These are phyloP conservation scores for Spathaspora girioi DNA, from an alignment of 805 yeast species.

Conservation along the genomic window DNA sequence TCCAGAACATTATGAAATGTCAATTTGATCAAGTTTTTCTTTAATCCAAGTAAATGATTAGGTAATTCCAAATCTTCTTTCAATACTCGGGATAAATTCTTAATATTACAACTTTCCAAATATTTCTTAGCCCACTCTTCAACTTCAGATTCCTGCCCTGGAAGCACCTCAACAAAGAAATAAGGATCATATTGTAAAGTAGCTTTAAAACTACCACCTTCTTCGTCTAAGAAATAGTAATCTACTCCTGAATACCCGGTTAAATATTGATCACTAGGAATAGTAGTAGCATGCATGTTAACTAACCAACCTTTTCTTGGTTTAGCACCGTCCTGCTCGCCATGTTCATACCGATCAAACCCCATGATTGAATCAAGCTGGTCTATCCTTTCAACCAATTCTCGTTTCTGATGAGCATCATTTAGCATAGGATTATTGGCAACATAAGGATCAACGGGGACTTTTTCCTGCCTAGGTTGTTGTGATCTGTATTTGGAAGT, in stretches of 20 bases:
- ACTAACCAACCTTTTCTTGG: conserved; percentile 82
- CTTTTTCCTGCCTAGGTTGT: conserved; percentile 8
- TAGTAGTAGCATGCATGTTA: conserved; percentile 86
- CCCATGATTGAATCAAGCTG: conserved; percentile 82
- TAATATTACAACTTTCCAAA: conserved; percentile 58
- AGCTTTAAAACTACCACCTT: conserved; percentile 92
- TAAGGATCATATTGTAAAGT: conserved; percentile 85
- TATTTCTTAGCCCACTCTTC: conserved; percentile 76
- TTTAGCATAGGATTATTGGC: conserved; percentile 34
- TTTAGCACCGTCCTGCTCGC: conserved; percentile 50
- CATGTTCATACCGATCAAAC: conserved; percentile 71
- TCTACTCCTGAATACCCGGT: conserved; percentile 89
- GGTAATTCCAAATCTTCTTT: conserved; percentile 82
- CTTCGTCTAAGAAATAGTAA: conserved; percentile 90
- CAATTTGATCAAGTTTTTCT: conserved; percentile 60
- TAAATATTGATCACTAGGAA: conserved; percentile 53
- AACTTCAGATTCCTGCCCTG: conserved; percentile 64
- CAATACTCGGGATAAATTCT: conserved; percentile 47
- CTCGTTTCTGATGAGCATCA: conserved; percentile 42
- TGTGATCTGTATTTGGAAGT: conserved; percentile 17
- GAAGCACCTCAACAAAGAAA: conserved; percentile 66
- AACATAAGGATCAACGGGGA: conserved; percentile 18
- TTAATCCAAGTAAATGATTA: conserved; percentile 81
- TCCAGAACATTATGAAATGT: conserved; percentile 74
- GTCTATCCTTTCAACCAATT: conserved; percentile 59